A percentile compares a stretch with the other conserved stretches of the same genome.
These are phyloP conservation scores for Stachybotrys chlorohalonatus DNA, from an alignment of 2,329 filamentous ascomycete species.

Conservation along the genomic window DNA sequence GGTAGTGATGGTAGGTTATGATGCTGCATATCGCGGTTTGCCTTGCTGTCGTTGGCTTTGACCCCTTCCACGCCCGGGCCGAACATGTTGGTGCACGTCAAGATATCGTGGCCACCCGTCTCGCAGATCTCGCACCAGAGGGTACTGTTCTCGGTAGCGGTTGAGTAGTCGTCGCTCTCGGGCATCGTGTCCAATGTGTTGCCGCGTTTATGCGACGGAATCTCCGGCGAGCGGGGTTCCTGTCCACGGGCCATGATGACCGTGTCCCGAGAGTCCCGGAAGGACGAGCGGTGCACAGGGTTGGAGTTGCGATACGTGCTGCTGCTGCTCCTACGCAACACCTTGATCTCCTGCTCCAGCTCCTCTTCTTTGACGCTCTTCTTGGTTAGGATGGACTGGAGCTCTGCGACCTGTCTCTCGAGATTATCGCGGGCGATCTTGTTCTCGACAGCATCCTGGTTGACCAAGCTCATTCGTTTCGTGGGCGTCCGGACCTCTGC, in stretches of 20 bases:
- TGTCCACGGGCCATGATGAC: conserved; percentile 47
- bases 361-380: conserved; percentile 74
- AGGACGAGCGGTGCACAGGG: conserved; percentile 46
- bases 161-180: conserved; percentile 61
- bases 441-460: conserved; percentile 18
- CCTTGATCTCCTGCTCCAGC: conserved; percentile 71
- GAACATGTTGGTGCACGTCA: conserved; percentile 91
- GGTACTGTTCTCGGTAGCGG: conserved; percentile 61
- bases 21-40: conserved; percentile 22
- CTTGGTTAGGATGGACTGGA: conserved; percentile 62
- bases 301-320: conserved; percentile 18
- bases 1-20: conserved; percentile 19
- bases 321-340: conserved; percentile 39
- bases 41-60: conserved; percentile 20
- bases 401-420: conserved; percentile 71
- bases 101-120: conserved; percentile 81
- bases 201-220: conserved; percentile 35
- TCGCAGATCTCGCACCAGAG: conserved; percentile 97
- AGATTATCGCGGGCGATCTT: conserved; percentile 49
- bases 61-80: conserved; percentile 38
- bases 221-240: conserved; percentile 35
- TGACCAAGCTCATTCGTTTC: conserved; percentile 19
- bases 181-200: conserved; percentile 58
- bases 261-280: conserved; percentile 58
- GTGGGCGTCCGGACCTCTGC: conserved; percentile 21